phyloP scores from a whole-genome alignment of 192 early-diverging fungal genomes.

The Paraglomus brasilianum region DNA sequence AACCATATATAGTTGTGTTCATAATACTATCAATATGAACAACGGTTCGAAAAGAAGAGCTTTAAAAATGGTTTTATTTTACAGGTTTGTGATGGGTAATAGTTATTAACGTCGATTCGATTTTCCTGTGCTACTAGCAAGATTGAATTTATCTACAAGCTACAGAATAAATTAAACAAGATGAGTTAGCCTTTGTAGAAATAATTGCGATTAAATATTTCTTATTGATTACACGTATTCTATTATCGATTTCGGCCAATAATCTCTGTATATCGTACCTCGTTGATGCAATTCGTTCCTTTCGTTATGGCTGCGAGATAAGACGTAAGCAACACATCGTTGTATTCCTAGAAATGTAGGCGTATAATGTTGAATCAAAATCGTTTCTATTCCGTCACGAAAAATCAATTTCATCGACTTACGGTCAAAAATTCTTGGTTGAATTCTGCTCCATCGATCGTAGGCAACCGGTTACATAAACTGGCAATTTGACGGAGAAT shows the following conservation, averaged over 20 bases:
- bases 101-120: too few relatives aligned
- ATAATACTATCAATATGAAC: too few relatives aligned
- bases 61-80: too few relatives aligned
- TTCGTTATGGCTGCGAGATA: constrained; percentile 80
- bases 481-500: constrained; percentile 75
- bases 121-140: constrained; percentile 13
- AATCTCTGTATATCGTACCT: constrained; percentile 59
- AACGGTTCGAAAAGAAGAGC: too few relatives aligned
- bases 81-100: too few relatives aligned
- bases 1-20: too few relatives aligned
- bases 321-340: constrained; percentile 74
- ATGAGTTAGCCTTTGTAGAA: too few relatives aligned
- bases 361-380: neutral
- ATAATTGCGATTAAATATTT: neutral
- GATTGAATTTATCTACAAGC: constrained; percentile 29
- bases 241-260: too few relatives aligned
- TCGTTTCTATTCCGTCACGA: neutral
- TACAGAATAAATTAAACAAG: constrained; percentile 11
- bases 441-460: constrained; percentile 64
- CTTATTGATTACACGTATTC: neutral
- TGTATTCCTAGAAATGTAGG: constrained; percentile 65
- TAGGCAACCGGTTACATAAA: constrained; percentile 70
- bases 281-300: constrained; percentile 62
- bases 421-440: constrained; percentile 72
- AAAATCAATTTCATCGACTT: constrained; percentile 26